Percentiles rank a stretch among this genome's conserved stretches.
Conservation (phyloP, 2,329 filamentous ascomycete genomes). For the Penicillium rolfsii region DNA sequence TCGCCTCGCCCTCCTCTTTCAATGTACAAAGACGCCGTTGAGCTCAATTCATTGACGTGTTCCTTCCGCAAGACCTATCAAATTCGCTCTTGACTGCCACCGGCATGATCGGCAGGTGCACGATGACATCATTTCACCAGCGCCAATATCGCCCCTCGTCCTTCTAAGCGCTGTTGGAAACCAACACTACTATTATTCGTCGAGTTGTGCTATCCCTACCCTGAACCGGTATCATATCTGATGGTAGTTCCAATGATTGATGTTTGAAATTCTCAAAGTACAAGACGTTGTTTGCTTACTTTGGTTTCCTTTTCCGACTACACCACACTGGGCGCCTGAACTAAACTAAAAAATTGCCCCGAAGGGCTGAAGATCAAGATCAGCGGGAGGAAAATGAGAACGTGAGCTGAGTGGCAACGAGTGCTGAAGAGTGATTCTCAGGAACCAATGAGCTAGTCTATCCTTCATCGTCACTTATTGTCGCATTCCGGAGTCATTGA, state of each 20-base stretch:
- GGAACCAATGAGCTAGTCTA: neutral
- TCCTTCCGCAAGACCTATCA: neutral
- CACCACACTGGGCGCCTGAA: neutral
- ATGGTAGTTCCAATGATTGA: neutral
- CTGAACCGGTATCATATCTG: neutral
- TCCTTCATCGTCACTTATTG: neutral
- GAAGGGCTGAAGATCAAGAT: neutral
- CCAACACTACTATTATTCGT: conserved; percentile 6
- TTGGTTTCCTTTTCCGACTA: neutral
- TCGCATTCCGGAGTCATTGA: neutral
- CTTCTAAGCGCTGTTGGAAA: conserved; percentile 24
- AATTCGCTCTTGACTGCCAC: neutral
- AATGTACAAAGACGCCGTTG: neutral
- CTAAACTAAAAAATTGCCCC: neutral
- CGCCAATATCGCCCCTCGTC: conserved; percentile 6
- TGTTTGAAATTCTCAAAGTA: neutral
- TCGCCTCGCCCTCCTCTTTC: neutral
- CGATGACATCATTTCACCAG: conserved; percentile 21
- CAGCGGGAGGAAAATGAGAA: neutral
- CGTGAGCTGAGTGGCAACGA: neutral
- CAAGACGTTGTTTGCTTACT: neutral
- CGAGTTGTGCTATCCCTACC: neutral
- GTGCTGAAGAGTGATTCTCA: neutral
- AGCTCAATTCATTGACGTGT: neutral
- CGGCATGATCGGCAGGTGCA: conserved; percentile 1